Conservation (phyloP, 148 eudicot genomes). For the Polygonum aviculare region DNA sequence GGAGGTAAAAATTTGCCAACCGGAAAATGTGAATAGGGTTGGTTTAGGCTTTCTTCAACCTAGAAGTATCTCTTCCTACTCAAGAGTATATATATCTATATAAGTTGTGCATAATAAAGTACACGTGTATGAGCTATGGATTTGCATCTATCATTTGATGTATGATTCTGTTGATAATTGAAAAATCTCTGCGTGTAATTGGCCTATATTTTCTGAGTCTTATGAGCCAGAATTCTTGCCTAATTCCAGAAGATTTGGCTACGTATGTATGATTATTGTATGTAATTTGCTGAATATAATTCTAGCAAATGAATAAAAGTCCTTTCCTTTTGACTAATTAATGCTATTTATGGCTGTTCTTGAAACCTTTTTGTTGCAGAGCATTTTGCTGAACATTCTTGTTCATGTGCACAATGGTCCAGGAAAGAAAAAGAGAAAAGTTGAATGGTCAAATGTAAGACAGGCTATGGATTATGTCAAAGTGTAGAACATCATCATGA, state of each 20-base stretch:
- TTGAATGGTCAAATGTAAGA: no score
- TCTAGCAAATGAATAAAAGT: not conserved
- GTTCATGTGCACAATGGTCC: no score
- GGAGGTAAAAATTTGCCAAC: slow-evolving; percentile 6
- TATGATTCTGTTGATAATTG: not conserved
- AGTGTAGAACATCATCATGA: no score
- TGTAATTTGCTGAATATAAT: not conserved
- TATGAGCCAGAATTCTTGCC: not conserved
- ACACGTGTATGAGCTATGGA: not conserved
- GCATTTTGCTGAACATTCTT: not conserved
- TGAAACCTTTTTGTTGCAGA: not conserved
- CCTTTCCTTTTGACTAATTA: not conserved
- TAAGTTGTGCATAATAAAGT: slow-evolving; percentile 1
- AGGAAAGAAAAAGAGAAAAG: no score
- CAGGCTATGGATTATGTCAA: no score
- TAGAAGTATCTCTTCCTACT: slow-evolving; percentile 9
- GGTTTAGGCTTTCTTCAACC: not conserved
- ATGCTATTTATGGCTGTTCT: not conserved
- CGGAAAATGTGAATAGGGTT: slow-evolving; percentile 11
- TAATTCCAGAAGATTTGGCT: not conserved
- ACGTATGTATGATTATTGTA: not conserved
- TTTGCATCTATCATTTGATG: not conserved
- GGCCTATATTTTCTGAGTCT: not conserved
- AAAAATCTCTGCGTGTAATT: not conserved
- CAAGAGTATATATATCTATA: not conserved